Base-by-base conservation (phyloP, 257 asterid genomes). In the Osmanthus fragrans region DNA sequence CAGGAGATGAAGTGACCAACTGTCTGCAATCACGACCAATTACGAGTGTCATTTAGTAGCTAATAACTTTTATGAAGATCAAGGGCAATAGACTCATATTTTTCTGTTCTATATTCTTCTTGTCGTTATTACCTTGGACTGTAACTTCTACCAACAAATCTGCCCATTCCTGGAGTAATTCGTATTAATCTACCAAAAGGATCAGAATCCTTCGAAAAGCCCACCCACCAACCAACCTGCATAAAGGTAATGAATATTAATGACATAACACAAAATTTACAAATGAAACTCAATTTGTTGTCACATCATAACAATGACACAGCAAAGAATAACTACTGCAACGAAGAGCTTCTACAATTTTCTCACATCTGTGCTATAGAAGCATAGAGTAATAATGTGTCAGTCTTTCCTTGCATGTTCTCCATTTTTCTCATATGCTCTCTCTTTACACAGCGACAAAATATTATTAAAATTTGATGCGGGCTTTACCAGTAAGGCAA, bases 221-320 rank as follows among this genome's bases (percentile, higher is more conserved):
- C 99, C 80, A 90, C 97, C 99, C 99, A 95, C 99, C 99, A 95
- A 75, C 99, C 99, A 83, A 93, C 93, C 99, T 95, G 87, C 80
- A 81, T 66, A 39, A 15, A 72, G 63, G 30, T 34, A 23, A 79
- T 34, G 72, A 77, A 85, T 74, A 78, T 60, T 39, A 64, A 37
- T 73, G 34, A 65, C 30, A 67, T 32, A 72, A 66, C 25, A 74
- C 76, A 45, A 74, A 56, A 54, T 72, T 40, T 8, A 21, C 5
- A 8, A 63, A 63, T 10, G 32, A 9, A 25, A 60, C 33, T 60
- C 18, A 60, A 2, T 51, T 51, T 0, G 2, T 51, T 51, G 63
- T 51, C 0, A 51, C 7, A 51, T 25, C 63, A 51, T 15, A 39
- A 71, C 18, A 18, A 74, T 37, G 71, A 60, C 21, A 65, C 51